A percentile compares a stretch with the other conserved stretches of the same genome.
Evolutionary conservation across 306 rosid genomes (phyloP).

Genomic region (Rosa multiflora): DNA sequence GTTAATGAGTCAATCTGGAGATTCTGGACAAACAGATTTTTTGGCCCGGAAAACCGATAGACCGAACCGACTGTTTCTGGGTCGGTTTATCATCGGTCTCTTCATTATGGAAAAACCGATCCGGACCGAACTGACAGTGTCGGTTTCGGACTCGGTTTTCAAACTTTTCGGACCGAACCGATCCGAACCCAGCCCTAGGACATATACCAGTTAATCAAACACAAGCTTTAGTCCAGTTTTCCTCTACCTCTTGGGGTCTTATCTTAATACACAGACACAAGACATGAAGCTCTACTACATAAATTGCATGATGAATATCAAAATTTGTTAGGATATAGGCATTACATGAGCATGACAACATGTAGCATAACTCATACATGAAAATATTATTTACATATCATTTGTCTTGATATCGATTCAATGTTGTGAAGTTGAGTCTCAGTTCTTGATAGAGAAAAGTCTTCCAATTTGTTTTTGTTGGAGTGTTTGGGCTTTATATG

Average conservation of each 20-base stretch:
- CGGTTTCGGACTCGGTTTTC: no score
- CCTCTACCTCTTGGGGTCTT: background rate
- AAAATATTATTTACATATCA: background rate
- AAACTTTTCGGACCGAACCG: no score
- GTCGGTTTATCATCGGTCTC: no score
- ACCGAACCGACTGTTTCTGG: no score
- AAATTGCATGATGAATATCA: background rate
- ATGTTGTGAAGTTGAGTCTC: background rate
- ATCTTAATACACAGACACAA: background rate
- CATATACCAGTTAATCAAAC: background rate
- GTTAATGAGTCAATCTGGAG: no score
- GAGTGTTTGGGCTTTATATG: background rate
- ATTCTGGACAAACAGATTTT: no score
- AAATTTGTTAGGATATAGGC: background rate
- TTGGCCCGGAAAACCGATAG: no score
- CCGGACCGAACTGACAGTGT: no score
- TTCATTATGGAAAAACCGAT: no score
- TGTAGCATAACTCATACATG: background rate
- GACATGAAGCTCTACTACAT: background rate
- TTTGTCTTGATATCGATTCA: background rate
- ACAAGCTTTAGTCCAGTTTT: background rate
- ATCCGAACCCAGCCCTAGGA: no score
- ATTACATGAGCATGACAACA: background rate
- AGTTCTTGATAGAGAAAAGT: background rate
- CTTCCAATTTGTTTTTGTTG: background rate